A percentile compares a stretch with the other conserved stretches of the same genome.
Conservation (phyloP, 441 rosid species). For the Gossypium schwendimanii region DNA sequence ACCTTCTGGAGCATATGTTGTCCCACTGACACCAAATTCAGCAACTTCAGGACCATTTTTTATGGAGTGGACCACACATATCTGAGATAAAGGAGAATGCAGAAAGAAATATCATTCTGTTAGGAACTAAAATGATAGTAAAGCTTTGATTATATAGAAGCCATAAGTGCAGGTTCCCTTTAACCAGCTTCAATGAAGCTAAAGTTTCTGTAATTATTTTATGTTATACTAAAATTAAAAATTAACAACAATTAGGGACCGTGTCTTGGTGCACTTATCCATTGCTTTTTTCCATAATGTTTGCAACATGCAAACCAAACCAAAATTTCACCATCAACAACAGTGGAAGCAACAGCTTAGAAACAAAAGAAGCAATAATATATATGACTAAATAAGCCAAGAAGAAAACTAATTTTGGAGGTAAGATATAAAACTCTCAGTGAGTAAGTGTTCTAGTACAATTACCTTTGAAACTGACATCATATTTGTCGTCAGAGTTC, state of each 20-base stretch:
- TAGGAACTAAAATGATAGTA: background rate
- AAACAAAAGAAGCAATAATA: background rate
- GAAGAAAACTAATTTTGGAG: background rate
- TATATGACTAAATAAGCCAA: background rate
- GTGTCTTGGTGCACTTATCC: background rate
- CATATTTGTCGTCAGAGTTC: conserved; percentile 97
- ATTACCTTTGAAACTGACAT: conserved; percentile 95
- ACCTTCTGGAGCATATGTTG: conserved; percentile 98
- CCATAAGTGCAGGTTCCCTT: background rate
- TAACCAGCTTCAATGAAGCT: background rate
- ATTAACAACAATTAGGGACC: background rate
- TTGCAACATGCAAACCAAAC: conserved; percentile 1
- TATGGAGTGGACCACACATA: conserved; percentile 74
- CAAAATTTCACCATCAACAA: conserved; percentile 6
- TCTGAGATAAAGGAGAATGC: conserved; percentile 37
- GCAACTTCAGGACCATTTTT: conserved; percentile 53
- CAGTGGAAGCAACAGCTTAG: background rate
- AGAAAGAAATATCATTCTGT: background rate
- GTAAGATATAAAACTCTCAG: conserved; percentile 4
- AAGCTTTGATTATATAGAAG: background rate
- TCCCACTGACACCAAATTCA: conserved; percentile 84
- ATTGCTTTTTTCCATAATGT: background rate
- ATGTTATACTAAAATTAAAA: background rate
- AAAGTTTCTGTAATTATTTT: background rate
- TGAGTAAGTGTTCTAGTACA: conserved; percentile 11